Conservation (phyloP, 495 filamentous ascomycete species). For the Annulohypoxylon nitens region DNA sequence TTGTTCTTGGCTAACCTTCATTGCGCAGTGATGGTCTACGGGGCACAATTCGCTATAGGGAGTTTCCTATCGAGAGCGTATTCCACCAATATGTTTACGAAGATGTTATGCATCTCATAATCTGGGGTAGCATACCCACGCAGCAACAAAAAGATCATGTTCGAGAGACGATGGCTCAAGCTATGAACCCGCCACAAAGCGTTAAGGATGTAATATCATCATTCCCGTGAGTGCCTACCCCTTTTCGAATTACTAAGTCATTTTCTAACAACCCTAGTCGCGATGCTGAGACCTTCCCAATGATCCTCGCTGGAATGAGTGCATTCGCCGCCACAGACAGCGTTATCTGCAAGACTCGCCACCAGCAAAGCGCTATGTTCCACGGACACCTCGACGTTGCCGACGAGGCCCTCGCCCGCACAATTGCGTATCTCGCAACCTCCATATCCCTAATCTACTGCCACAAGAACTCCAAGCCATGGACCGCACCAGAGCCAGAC, state of each 20-base stretch:
- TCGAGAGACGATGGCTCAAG: slow-evolving; percentile 53
- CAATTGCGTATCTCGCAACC: slow-evolving; percentile 56
- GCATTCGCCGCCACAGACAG: slow-evolving; percentile 52
- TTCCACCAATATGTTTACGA: slow-evolving; percentile 55
- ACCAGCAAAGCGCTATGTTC: slow-evolving; percentile 57
- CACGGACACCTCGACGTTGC: slow-evolving; percentile 53
- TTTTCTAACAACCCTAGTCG: slow-evolving; percentile 35
- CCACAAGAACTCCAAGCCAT: slow-evolving; percentile 60
- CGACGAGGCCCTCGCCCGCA: slow-evolving; percentile 59
- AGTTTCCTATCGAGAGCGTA: slow-evolving; percentile 59
- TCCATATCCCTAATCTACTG: slow-evolving; percentile 55
- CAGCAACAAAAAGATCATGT: slow-evolving; percentile 54
- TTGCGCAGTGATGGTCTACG: slow-evolving; percentile 47
- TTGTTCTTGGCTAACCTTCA: neutral
- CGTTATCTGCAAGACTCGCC: slow-evolving; percentile 54
- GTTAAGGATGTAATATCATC: slow-evolving; percentile 54
- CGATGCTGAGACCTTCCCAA: slow-evolving; percentile 42
- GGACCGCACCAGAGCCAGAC: slow-evolving; percentile 54
- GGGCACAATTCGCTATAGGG: slow-evolving; percentile 56
- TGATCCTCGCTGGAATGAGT: slow-evolving; percentile 55
- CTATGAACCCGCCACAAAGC: slow-evolving; percentile 53
- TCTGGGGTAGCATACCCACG: slow-evolving; percentile 60
- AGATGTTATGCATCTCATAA: slow-evolving; percentile 62
- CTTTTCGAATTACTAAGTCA: neutral
- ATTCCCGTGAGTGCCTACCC: slow-evolving; percentile 40